phyloP scores from a whole-genome alignment of 306 rosid genomes.

The Vicia faba region DNA sequence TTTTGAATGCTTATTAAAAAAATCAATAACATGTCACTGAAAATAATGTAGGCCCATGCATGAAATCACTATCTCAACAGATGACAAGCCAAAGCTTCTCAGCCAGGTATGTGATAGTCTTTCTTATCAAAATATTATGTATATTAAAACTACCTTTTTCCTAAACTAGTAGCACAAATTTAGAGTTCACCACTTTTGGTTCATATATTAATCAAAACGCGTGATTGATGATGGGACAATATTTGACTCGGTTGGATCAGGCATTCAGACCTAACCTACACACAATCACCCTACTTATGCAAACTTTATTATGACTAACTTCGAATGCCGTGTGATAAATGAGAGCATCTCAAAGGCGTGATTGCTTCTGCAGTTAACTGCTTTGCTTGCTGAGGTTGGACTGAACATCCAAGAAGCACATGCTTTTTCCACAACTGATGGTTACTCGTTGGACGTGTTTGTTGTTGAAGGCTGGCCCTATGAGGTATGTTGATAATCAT shows the following conservation, averaged over 20 bases:
- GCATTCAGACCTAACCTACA: conserved; percentile 12
- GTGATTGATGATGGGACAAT: conserved; percentile 16
- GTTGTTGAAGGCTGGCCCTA: conserved; percentile 99
- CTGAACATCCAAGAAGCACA: conserved; percentile 98
- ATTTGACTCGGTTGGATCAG: conserved; percentile 27
- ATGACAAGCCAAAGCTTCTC: conserved; percentile 95
- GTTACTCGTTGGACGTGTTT: conserved; percentile 96
- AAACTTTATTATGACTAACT: conserved; percentile 22
- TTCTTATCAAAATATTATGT: conserved; percentile 8
- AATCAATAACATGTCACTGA: conserved; percentile 34
- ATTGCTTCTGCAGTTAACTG: conserved; percentile 74
- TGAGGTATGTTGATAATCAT: conserved; percentile 60
- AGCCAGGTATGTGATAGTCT: conserved; percentile 74
- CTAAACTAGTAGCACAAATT: conserved; percentile 16
- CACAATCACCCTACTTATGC: conserved; percentile 23
- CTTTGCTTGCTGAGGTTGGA: conserved; percentile 95
- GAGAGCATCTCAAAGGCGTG: conserved; percentile 32
- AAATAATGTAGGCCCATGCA: conserved; percentile 89
- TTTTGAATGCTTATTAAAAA: conserved; percentile 16
- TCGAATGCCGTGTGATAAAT: conserved; percentile 23
- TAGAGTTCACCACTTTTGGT: conserved; percentile 3
- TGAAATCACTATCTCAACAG: conserved; percentile 94
- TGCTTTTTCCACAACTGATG: conserved; percentile 92
- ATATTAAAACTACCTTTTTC: neutral
- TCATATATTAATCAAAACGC: neutral